phyloP scores from a whole-genome alignment of 225 moss, liverwort and hornwort genomes.

The Ulota crispa region DNA sequence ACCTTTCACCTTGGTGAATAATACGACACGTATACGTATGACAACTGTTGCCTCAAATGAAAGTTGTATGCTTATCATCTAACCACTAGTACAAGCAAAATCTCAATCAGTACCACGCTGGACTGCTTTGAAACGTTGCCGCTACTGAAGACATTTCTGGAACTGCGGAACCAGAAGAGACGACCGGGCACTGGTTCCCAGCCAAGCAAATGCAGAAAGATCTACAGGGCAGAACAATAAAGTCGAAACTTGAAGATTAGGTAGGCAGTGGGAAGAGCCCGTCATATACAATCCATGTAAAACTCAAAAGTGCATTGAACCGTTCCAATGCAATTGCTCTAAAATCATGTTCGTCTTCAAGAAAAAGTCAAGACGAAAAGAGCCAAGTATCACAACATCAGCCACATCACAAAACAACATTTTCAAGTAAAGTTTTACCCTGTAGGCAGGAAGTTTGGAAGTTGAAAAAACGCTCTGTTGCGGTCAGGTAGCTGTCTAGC shows the following conservation, averaged over 20 bases:
- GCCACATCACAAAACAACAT: neutral
- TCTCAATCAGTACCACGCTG: neutral
- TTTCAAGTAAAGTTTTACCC: neutral
- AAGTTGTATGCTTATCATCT: neutral
- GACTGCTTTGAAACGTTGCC: neutral
- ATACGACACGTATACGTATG: neutral
- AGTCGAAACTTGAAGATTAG: neutral
- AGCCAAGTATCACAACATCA: neutral
- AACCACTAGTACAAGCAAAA: neutral
- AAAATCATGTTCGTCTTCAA: neutral
- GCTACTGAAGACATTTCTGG: neutral
- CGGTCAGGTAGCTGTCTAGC: constrained; percentile 5
- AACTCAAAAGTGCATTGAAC: neutral
- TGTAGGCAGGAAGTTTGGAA: neutral
- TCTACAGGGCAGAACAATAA: neutral
- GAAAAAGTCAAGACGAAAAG: neutral
- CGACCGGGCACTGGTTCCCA: neutral
- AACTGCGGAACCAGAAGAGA: too few relatives aligned
- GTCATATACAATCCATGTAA: too few relatives aligned
- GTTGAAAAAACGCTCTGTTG: neutral
- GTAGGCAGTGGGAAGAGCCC: neutral
- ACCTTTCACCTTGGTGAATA: too few relatives aligned
- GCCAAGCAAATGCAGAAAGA: neutral
- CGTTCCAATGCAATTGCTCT: neutral
- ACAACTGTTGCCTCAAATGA: too few relatives aligned